Evolutionary conservation across 129 eudicot genomes (phyloP).

Genomic region (Smallanthus sonchifolius): DNA sequence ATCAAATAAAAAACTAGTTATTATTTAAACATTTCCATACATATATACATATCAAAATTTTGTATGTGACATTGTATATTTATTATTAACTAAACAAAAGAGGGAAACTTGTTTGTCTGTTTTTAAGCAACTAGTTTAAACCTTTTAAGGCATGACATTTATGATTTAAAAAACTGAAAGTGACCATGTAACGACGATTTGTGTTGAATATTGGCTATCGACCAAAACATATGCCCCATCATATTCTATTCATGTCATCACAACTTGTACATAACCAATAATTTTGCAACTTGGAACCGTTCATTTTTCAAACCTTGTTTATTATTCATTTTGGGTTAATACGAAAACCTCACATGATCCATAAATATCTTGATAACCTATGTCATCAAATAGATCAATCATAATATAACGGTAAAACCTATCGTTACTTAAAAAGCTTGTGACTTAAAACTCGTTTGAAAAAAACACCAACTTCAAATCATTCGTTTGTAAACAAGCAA

Average conservation of each 20-base stretch:
- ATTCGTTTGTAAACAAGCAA: too few species aligned
- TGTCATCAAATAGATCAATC: too few species aligned
- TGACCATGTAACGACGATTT: conserved; percentile 25
- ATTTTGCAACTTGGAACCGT: conserved; percentile 22
- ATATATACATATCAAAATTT: too few species aligned
- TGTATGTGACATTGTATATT: background rate
- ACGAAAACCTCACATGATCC: too few species aligned
- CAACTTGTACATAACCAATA: conserved; percentile 12
- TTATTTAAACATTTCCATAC: too few species aligned
- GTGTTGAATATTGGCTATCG: background rate
- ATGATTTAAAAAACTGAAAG: conserved; percentile 1
- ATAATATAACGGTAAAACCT: too few species aligned
- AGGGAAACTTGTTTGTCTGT: background rate
- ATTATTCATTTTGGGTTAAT: background rate
- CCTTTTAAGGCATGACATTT: background rate
- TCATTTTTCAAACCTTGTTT: conserved; percentile 10
- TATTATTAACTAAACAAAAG: background rate
- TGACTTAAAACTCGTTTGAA: too few species aligned
- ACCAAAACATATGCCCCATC: conserved; percentile 19
- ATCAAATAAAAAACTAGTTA: too few species aligned
- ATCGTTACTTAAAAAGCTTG: too few species aligned
- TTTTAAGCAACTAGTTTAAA: conserved; percentile 5
- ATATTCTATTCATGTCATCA: conserved; percentile 8
- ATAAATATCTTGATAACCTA: too few species aligned
- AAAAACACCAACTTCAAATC: too few species aligned